Base-by-base conservation (phyloP, 2,329 filamentous ascomycete species). In the Curvularia hawaiiensis region DNA sequence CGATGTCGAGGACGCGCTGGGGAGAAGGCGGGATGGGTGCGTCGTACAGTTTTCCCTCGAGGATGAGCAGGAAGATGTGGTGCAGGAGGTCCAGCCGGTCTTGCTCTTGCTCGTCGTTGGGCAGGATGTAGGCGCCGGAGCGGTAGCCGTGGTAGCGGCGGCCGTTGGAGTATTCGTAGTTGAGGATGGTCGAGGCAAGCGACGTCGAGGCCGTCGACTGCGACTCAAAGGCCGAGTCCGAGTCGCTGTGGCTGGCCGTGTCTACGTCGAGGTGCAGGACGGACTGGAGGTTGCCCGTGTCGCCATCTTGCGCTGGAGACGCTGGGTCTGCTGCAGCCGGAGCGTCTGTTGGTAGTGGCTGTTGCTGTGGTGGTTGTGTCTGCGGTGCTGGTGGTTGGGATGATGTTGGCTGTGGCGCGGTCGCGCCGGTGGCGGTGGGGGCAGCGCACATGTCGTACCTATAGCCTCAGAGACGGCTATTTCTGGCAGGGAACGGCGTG, bases 31-130 rank as follows among this genome's bases (percentile, higher is more conserved):
- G 20, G 16, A 75, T 54, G 18, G 74, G 75, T 14, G 72, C 73
- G 22, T 70, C 63, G 66, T 71, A 69, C n/a, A 77, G 72, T 50
- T 74, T 74, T 30, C 74, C 74, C 45, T 64, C 64, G 20, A 78
- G 68, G 43, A 75, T 64, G 22, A 77, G 65, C 40, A 70, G 65
- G 63, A 72, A 76, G 54, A 76, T 73, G 68, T 76, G 74, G 64
- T 77, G 74, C 40, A 75, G 63, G 9, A 77, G 69, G 61, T 77
- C 75, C 39, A 75, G 69, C 41, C 74, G 72, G 62, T 77, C 75
- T 55, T 75, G 72, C 63, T 77, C 74, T 41, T 70, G 65, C 54
- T 76, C 75, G 66, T 76, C 75, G 62, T 76, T 76, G 57, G 74
- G 74, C 26, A 77, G 66, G 12, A 71, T 55, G 59, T 76, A 77